phyloP scores from a whole-genome alignment of 192 early-diverging fungal genomes.

The Backusella liffmaniae region DNA sequence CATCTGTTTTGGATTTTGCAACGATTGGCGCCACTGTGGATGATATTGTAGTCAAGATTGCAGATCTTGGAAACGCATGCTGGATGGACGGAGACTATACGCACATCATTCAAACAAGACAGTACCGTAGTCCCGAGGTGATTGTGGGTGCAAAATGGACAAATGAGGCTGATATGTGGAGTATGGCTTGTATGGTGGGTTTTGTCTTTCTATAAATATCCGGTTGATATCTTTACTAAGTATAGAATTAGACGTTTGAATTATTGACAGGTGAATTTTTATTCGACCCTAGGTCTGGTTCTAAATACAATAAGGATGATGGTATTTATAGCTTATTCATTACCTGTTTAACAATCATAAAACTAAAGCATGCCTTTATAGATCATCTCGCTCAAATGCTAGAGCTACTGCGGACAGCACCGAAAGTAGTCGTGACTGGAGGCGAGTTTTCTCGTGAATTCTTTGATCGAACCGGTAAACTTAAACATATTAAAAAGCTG shows the following conservation, averaged over 20 bases:
- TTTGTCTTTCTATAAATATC: neutral
- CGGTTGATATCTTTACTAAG: neutral
- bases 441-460: slow-evolving; percentile 84
- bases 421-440: slow-evolving; percentile 71
- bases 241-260: slow-evolving; percentile 68
- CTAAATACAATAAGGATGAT: slow-evolving; percentile 88
- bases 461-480: slow-evolving; percentile 85
- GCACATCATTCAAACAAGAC: slow-evolving; percentile 94
- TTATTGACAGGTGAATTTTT: slow-evolving; percentile 91
- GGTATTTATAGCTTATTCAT: slow-evolving; percentile 41
- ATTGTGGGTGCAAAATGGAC: slow-evolving; percentile 89
- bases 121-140: slow-evolving; percentile 94
- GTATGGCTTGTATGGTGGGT: slow-evolving; percentile 79
- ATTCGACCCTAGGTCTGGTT: slow-evolving; percentile 90
- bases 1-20: slow-evolving; percentile 1
- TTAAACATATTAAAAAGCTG: slow-evolving; percentile 86
- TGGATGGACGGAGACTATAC: slow-evolving; percentile 94
- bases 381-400: slow-evolving; percentile 96
- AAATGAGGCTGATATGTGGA: slow-evolving; percentile 87
- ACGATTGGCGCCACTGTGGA: neutral
- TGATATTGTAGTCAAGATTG: slow-evolving; percentile 81
- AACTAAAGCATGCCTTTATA: slow-evolving; percentile 14
- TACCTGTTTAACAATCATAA: no score
- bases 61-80: slow-evolving; percentile 95
- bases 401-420: slow-evolving; percentile 82